These are phyloP conservation scores for Cercospora beticola DNA, from an alignment of 2,329 filamentous ascomycete genomes.

Conservation along the genomic window DNA sequence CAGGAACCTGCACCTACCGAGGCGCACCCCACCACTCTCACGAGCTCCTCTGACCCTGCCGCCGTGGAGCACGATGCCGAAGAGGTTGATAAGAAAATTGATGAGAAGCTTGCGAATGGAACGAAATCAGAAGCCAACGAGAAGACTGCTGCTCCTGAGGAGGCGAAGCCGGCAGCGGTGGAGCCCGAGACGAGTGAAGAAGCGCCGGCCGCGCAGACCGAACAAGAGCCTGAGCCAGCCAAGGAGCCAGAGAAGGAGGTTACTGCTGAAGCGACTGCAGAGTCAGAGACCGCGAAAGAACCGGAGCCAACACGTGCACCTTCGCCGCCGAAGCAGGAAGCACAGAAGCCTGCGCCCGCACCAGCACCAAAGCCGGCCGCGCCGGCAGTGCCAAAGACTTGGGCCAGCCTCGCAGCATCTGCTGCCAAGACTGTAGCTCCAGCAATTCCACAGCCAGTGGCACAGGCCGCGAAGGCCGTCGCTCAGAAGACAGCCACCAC, in stretches of 20 bases:
- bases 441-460: slow-evolving; percentile 38
- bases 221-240: slow-evolving; percentile 41
- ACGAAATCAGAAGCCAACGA: slow-evolving; percentile 35
- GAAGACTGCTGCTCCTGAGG: slow-evolving; percentile 35
- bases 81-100: slow-evolving; percentile 71
- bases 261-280: slow-evolving; percentile 43
- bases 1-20: slow-evolving; percentile 46
- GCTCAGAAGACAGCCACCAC: slow-evolving; percentile 27
- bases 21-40: slow-evolving; percentile 32
- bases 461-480: slow-evolving; percentile 27
- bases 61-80: slow-evolving; percentile 47
- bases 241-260: slow-evolving; percentile 29
- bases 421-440: slow-evolving; percentile 40
- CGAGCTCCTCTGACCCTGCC: slow-evolving; percentile 39
- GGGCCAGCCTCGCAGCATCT: slow-evolving; percentile 68
- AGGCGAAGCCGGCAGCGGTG: slow-evolving; percentile 28
- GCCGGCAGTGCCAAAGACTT: slow-evolving; percentile 60
- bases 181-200: slow-evolving; percentile 39
- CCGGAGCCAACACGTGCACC: slow-evolving; percentile 55
- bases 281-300: slow-evolving; percentile 62
- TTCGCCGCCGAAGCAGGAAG: slow-evolving; percentile 38
- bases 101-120: slow-evolving; percentile 55
- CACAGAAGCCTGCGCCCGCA: slow-evolving; percentile 55
- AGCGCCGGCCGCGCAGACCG: slow-evolving; percentile 21
- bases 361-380: slow-evolving; percentile 54